Conservation (phyloP, 169 alveolate species). For the Eimeria zaria region DNA sequence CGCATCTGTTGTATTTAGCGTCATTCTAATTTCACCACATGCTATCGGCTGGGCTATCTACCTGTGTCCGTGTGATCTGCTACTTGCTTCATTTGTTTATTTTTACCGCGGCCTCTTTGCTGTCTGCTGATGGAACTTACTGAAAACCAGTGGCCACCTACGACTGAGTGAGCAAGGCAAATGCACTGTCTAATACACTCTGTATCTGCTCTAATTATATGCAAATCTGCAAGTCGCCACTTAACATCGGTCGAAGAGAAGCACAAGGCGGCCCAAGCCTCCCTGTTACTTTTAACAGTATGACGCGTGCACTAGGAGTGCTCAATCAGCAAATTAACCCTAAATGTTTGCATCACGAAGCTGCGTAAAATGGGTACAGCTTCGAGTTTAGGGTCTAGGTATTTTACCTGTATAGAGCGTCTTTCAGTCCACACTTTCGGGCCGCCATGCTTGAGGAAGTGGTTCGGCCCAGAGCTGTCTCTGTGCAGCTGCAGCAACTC, state of each 20-base stretch:
- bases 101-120: background rate
- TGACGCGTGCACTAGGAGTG: background rate
- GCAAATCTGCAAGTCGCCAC: too few relatives aligned
- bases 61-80: background rate
- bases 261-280: background rate
- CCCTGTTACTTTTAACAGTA: background rate
- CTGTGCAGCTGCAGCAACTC: constrained; percentile 83
- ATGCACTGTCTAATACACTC: background rate
- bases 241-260: too few relatives aligned
- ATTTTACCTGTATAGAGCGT: constrained; percentile 84
- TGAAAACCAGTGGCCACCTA: background rate
- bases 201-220: too few relatives aligned
- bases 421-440: constrained; percentile 87
- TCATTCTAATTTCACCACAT: background rate
- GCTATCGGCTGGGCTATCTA: background rate
- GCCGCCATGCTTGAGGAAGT: constrained; percentile 85
- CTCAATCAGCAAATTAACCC: background rate
- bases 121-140: background rate
- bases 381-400: too few relatives aligned
- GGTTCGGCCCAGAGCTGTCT: constrained; percentile 83
- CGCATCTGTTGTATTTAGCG: background rate
- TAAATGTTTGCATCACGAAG: background rate
- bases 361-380: background rate
- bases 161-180: background rate
- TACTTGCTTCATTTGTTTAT: background rate